Evolutionary conservation across 140 eudicot genomes (phyloP), one percentile per base, ranked within the genome.

Genomic region (Flaveria floridana): DNA sequence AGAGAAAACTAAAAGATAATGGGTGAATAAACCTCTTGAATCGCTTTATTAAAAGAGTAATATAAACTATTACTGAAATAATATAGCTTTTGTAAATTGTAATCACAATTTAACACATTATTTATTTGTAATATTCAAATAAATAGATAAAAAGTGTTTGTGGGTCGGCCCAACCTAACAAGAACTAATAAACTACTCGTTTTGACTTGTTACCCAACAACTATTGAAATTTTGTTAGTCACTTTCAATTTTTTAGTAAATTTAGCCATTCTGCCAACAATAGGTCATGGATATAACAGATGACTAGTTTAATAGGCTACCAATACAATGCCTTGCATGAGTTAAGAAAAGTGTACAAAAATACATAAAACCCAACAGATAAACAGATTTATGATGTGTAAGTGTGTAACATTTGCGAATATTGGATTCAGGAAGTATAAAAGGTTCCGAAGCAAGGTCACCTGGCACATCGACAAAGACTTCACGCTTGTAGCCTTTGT

Each of bases 381-480:
- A 70, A 70, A 44, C 70, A 66, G 3, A 46, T 70, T 30, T 55
- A 46, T 25, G 26, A 50, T 16, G 20, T 71, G 21, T 26, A 25
- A 12, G 41, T n/a, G 20, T 71, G 23, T 26, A 25, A 7, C 47
- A 20, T 19, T 51, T 23, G 46, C 57, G 30, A 67, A 23, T 47
- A 63, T 41, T 16, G 14, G 7, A 52, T 75, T 73, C 41, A 34
- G 41, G 41, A 34, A 34, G 41, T 6, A 34, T 34, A 34, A 34
- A 34, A 34, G 41, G 41, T 34, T 34, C 41, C 6, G 41, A 34
- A 34, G 41, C 7, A 34, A 34, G 41, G 41, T 34, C 64, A 94
- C 99, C 99, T 87, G 92, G 82, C 72, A 95, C 99, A 65, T 95
- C 99, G 52, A 91, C 95, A 67, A 82, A 95, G 68, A 95, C 90